Conservation (phyloP, 2,329 filamentous ascomycete genomes). For the Dactylellina sp. region DNA sequence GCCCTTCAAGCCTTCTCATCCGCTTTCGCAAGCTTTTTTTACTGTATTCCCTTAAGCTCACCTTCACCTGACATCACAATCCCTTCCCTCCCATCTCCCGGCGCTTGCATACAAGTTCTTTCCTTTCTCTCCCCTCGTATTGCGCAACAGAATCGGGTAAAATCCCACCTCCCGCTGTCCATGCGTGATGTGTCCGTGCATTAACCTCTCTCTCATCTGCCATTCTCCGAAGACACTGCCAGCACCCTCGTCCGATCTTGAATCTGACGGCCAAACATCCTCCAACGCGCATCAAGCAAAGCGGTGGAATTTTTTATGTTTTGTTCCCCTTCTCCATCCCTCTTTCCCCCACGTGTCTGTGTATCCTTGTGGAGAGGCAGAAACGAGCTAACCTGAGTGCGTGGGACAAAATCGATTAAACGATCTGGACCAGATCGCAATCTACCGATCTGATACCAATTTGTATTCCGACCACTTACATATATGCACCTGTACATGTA, state of each 20-base stretch:
- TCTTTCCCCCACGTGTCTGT: slow-evolving; percentile 43
- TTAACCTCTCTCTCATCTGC: not conserved
- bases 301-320: not conserved
- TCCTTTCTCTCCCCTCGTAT: slow-evolving; percentile 15
- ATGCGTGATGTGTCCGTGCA: not conserved
- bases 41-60: too few species aligned
- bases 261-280: not conserved
- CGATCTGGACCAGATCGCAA: slow-evolving; percentile 54
- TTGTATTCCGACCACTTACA: slow-evolving; percentile 24
- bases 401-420: slow-evolving; percentile 52
- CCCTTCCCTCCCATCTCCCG: too few species aligned
- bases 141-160: slow-evolving; percentile 56
- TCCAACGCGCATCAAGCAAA: not conserved
- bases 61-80: too few species aligned
- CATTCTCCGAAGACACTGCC: not conserved
- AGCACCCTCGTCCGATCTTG: slow-evolving; percentile 1
- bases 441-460: slow-evolving; percentile 47
- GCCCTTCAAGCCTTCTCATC: not conserved
- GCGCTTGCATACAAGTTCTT: not conserved
- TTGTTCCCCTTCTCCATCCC: not conserved
- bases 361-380: slow-evolving; percentile 35
- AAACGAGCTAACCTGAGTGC: slow-evolving; percentile 4
- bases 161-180: slow-evolving; percentile 14
- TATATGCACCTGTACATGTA: not conserved
- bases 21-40: too few species aligned